phyloP scores from a whole-genome alignment of 2,329 filamentous ascomycete genomes.

The Fusarium luffae region DNA sequence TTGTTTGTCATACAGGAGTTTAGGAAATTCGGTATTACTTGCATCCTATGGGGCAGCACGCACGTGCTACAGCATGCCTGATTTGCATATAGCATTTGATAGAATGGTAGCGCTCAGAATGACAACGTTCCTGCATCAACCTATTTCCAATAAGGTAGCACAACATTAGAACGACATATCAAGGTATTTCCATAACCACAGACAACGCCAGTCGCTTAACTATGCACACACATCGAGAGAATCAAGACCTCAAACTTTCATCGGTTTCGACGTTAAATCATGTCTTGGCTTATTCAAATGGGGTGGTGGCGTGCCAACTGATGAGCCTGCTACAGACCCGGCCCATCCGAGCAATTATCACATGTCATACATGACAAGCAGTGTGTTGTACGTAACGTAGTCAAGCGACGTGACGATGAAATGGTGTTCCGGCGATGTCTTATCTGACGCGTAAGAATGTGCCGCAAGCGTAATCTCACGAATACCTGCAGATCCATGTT shows the following conservation, averaged over 20 bases:
- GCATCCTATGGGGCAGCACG: slow-evolving; percentile 10
- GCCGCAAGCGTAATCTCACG: slow-evolving; percentile 3
- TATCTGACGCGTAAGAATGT: slow-evolving; percentile 6
- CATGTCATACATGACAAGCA: neutral
- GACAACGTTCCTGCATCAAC: neutral
- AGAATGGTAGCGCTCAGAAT: slow-evolving; percentile 1
- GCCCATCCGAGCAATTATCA: neutral
- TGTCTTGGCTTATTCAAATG: neutral
- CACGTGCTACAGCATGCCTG: slow-evolving; percentile 5
- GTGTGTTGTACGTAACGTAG: neutral
- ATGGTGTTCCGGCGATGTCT: slow-evolving; percentile 1
- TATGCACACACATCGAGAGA: neutral
- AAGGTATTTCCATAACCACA: neutral
- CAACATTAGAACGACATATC: neutral
- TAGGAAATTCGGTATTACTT: neutral
- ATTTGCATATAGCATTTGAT: slow-evolving; percentile 2
- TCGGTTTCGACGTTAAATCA: neutral
- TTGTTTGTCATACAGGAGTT: slow-evolving; percentile 5
- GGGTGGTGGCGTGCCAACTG: neutral
- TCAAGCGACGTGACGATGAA: slow-evolving; percentile 8
- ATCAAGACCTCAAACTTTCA: neutral
- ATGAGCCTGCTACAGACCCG: neutral
- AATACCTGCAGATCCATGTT: neutral
- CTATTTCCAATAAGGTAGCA: neutral
- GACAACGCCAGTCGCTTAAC: too few relatives aligned